phyloP scores from a whole-genome alignment of 176 grass and related monocot species.

The Musa troglodytarum region DNA sequence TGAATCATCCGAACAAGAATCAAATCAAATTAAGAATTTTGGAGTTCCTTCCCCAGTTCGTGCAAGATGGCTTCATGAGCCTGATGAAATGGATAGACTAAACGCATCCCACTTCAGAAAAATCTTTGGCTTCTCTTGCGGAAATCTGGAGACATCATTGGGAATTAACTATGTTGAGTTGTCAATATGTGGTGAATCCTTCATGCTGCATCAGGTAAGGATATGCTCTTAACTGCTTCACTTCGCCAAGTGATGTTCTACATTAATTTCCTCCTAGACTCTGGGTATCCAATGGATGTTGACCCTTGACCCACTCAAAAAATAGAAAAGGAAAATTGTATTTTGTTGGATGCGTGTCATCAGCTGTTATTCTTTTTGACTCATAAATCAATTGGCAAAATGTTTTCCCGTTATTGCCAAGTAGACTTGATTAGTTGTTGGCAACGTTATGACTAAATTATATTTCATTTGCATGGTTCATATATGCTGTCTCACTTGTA shows the following conservation, averaged over 20 bases:
- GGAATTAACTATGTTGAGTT: slow-evolving; percentile 69
- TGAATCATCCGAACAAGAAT: slow-evolving; percentile 17
- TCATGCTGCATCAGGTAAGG: slow-evolving; percentile 93
- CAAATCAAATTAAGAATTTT: slow-evolving; percentile 23
- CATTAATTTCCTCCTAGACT: too few species aligned
- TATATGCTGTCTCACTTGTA: background rate
- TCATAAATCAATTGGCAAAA: background rate
- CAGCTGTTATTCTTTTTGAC: background rate
- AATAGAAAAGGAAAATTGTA: background rate
- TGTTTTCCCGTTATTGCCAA: background rate
- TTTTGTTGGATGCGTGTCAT: background rate
- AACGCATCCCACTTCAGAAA: slow-evolving; percentile 80
- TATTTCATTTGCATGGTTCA: background rate
- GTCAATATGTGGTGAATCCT: slow-evolving; percentile 75
- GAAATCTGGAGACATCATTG: slow-evolving; percentile 55
- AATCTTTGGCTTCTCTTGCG: slow-evolving; percentile 64
- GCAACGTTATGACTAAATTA: background rate
- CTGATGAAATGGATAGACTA: slow-evolving; percentile 75
- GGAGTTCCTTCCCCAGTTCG: slow-evolving; percentile 26
- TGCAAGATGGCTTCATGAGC: slow-evolving; percentile 84
- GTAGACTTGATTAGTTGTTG: background rate
- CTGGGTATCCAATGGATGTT: background rate
- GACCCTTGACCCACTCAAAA: background rate
- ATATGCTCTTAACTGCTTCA: background rate
- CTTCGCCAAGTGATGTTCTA: background rate